phyloP scores from a whole-genome alignment of 345 rosid species.

The Hibiscus tridactylites region DNA sequence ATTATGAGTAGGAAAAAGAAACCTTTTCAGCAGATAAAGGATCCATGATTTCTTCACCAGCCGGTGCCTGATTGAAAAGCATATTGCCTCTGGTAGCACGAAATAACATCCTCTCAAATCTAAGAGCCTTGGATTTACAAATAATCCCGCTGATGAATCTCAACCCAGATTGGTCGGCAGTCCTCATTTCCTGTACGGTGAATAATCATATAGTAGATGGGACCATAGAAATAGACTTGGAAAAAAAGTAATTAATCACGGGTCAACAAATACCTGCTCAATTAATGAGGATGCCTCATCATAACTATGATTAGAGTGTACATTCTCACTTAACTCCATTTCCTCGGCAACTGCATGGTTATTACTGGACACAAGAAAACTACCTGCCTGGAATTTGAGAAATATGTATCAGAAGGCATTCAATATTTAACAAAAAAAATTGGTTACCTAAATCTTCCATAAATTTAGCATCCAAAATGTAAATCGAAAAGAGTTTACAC shows the following conservation, averaged over 20 bases:
- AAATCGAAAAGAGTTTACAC: background rate
- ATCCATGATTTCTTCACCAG: constrained; percentile 86
- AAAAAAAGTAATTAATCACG: constrained; percentile 13
- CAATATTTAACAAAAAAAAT: background rate
- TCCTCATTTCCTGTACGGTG: constrained; percentile 54
- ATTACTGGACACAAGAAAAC: constrained; percentile 76
- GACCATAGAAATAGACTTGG: constrained; percentile 13
- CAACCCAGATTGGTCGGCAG: constrained; percentile 70
- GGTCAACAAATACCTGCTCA: constrained; percentile 54
- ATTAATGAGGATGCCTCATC: constrained; percentile 58
- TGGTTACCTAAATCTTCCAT: background rate
- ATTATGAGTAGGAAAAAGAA: constrained; percentile 15
- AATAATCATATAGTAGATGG: constrained; percentile 15
- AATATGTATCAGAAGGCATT: constrained; percentile 2
- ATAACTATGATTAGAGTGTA: constrained; percentile 39
- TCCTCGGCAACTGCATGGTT: constrained; percentile 55
- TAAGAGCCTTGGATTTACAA: constrained; percentile 57
- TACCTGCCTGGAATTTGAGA: constrained; percentile 50
- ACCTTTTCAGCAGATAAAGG: constrained; percentile 86
- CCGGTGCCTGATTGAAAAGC: constrained; percentile 92
- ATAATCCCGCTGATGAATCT: constrained; percentile 85
- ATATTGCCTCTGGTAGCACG: constrained; percentile 98
- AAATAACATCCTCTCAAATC: constrained; percentile 91
- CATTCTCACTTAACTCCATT: constrained; percentile 68
- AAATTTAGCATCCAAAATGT: background rate